Evolutionary conservation across 148 eudicot species (phyloP).

Genomic region (Selenicereus undatus): DNA sequence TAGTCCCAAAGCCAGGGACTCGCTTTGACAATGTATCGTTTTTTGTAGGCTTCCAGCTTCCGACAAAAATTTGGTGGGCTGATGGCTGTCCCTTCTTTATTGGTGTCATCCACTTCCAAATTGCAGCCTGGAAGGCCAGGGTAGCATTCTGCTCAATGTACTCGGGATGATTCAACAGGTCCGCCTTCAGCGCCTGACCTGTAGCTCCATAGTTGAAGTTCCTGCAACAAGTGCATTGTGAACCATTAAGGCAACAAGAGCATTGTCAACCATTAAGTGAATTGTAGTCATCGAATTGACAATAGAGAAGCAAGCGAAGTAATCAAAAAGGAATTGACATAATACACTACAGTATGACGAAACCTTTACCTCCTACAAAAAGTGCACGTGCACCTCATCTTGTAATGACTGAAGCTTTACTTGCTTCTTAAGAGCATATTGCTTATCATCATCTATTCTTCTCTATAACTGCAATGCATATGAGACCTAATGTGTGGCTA

Average conservation of each 20-base stretch:
- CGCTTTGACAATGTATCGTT: slow-evolving; percentile 76
- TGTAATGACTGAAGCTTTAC: not conserved
- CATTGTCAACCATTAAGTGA: not conserved
- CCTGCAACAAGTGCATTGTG: slow-evolving; percentile 37
- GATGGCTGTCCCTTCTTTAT: slow-evolving; percentile 74
- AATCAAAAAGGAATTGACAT: not conserved
- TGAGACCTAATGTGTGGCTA: not conserved
- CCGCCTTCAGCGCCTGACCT: slow-evolving; percentile 63
- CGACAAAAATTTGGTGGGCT: slow-evolving; percentile 69
- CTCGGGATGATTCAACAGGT: slow-evolving; percentile 83
- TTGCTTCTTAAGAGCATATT: not conserved
- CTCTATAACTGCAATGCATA: not conserved
- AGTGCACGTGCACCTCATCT: not conserved
- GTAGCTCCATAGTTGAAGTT: slow-evolving; percentile 81
- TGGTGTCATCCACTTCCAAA: slow-evolving; percentile 83
- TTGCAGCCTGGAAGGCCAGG: slow-evolving; percentile 84
- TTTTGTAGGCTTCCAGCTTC: slow-evolving; percentile 82
- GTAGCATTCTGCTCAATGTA: slow-evolving; percentile 93
- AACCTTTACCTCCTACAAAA: not conserved
- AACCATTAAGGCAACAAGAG: slow-evolving; percentile 2
- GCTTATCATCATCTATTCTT: not conserved
- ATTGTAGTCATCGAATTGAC: not conserved
- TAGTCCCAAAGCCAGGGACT: slow-evolving; percentile 75
- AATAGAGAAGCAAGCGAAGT: not conserved
- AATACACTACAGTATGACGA: not conserved